These are phyloP conservation scores for Candolleomyces aberdarensis DNA, from an alignment of 768 basidiomycete genomes.

Conservation along the genomic window DNA sequence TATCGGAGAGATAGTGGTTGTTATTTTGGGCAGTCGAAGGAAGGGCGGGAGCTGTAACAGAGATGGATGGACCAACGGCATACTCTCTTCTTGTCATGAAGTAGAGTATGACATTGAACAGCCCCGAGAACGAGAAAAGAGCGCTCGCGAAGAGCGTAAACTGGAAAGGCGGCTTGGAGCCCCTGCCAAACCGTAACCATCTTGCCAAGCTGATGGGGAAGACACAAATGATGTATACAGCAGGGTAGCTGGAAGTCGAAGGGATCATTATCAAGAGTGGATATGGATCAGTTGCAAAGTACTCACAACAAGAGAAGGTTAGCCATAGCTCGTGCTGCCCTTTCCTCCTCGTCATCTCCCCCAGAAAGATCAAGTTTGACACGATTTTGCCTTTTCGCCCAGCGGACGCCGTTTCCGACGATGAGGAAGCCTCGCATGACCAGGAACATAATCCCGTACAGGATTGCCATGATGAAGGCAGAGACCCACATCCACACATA, in stretches of 20 bases:
- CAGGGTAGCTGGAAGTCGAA: constrained; percentile 36
- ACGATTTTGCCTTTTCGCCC: constrained; percentile 6
- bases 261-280: not conserved
- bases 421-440: constrained; percentile 36
- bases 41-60: too few species aligned
- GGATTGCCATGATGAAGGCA: constrained; percentile 37
- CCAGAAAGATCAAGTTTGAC: not conserved
- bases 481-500: constrained; percentile 55
- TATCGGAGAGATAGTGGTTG: too few species aligned
- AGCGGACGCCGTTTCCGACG: constrained; percentile 18
- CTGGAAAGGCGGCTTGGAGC: constrained; percentile 25
- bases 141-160: constrained; percentile 37
- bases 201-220: constrained; percentile 41
- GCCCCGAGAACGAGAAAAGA: constrained; percentile 41
- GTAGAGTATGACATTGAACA: constrained; percentile 42
- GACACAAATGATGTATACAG: constrained; percentile 38
- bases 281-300: constrained; percentile 18
- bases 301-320: constrained; percentile 41
- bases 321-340: constrained; percentile 26
- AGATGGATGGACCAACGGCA: constrained; percentile 13
- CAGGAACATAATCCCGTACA: constrained; percentile 46
- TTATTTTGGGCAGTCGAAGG: too few species aligned
- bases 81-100: constrained; percentile 24
- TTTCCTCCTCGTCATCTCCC: constrained; percentile 22
- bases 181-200: constrained; percentile 31